Base-by-base conservation (phyloP, 2,329 filamentous ascomycete genomes). In the Colletotrichum nymphaeae region DNA sequence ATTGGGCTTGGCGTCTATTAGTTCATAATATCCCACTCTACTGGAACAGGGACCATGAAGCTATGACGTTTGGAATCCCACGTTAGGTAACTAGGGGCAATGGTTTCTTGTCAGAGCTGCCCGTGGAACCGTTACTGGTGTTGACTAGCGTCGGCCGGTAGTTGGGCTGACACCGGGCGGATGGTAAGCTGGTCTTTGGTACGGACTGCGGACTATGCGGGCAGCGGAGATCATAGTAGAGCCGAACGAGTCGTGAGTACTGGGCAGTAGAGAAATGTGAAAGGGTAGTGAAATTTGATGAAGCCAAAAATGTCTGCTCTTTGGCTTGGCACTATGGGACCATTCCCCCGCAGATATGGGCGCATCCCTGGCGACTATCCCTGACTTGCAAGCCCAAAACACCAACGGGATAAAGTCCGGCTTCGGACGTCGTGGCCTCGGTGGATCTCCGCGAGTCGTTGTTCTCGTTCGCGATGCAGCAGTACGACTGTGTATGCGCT, bases 371-470 rank as follows among this genome's bases (percentile, higher is more conserved):
- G 46, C 35, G 1, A 35, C 11, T 35, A n/a, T 53, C 63, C 56
- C 28, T 57, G n/a, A 22, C 68, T 49, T 37, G 67, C 35, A 59
- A 12, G 42, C 53, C 46, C 35, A 24, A 35, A n/a, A 62, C 16
- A 32, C 24, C 30, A 26, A 26, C 69, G 69, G 52, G 32, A 30
- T 63, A 37, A 69, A 72, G 58, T 63, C 69, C 64, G 64, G 37
- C 49, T 19, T 58, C 64, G 65, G 63, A 67, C 32, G 22, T 49
- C 42, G 19, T 49, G 42, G 42, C 1, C 42, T 49, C 8, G 52
- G 66, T 69, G 66, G 66, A 69, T 28, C 58, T 63, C 42, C 65
- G 16, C 66, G 59, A 63, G 28, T 35, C 60, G 62, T 14, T n/a
- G 14, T 19, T 26, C 35, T 16, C 7, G 46, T n/a, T 14, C 46